Conservation (phyloP, 208 protist species). For the Leishmania turanica region DNA sequence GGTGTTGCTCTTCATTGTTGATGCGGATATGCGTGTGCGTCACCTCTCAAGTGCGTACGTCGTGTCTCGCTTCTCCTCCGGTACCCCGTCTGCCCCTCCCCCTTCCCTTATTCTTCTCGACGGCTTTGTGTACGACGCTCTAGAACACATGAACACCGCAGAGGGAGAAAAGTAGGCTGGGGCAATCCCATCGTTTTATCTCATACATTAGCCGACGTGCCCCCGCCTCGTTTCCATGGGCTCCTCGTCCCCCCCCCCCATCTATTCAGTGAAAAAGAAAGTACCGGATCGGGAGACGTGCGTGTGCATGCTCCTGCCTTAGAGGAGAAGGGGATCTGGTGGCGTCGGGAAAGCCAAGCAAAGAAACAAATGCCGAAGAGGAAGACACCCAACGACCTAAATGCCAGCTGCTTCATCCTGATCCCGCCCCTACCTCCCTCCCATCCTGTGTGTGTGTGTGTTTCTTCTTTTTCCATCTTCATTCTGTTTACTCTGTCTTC, state of each 20-base stretch:
- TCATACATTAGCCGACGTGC: background rate
- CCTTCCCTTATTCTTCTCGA: background rate
- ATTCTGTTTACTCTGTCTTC: background rate
- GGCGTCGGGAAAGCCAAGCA: background rate
- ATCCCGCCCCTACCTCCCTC: background rate
- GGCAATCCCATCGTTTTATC: background rate
- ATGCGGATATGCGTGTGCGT: background rate
- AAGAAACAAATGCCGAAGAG: background rate
- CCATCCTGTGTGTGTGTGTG: background rate
- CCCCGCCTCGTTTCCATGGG: background rate
- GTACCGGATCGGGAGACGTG: background rate
- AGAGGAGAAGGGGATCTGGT: background rate
- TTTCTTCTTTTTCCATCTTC: background rate
- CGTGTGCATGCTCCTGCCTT: background rate
- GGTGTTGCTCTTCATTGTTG: background rate
- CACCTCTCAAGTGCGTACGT: background rate
- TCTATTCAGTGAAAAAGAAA: background rate
- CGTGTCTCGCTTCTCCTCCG: background rate
- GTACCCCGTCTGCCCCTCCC: background rate
- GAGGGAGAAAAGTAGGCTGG: background rate
- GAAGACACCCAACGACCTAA: background rate
- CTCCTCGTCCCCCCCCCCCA: background rate
- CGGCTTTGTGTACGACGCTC: background rate
- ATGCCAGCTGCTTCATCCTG: background rate
- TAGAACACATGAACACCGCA: background rate